A percentile compares a stretch with the other conserved stretches of the same genome.
These are phyloP conservation scores for Mycena floridula DNA, from an alignment of 768 basidiomycete genomes.

Conservation along the genomic window DNA sequence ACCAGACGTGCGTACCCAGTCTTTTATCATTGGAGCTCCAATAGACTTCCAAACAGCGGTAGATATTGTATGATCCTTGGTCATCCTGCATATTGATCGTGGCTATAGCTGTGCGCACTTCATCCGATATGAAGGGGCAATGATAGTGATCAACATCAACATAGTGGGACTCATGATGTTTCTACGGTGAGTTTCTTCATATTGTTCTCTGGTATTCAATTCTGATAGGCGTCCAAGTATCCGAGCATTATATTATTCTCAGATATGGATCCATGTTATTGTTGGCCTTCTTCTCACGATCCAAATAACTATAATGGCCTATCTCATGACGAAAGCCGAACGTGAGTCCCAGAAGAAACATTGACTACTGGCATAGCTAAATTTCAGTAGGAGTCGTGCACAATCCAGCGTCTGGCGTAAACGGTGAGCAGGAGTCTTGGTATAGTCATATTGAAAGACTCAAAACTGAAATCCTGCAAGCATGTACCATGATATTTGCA, in stretches of 20 bases:
- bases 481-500: constrained; percentile 38
- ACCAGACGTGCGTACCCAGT: constrained; percentile 19
- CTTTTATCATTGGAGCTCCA: neutral
- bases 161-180: constrained; percentile 56
- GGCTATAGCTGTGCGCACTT: constrained; percentile 37
- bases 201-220: neutral
- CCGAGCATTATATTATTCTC: constrained; percentile 30
- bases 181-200: constrained; percentile 28
- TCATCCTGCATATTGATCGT: constrained; percentile 1
- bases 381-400: constrained; percentile 39
- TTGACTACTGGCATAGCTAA: too few relatives aligned
- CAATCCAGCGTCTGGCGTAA: constrained; percentile 29
- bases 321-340: constrained; percentile 45
- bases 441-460: too few relatives aligned
- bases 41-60: neutral
- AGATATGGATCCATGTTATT: constrained; percentile 22
- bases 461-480: too few relatives aligned
- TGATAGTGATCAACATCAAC: constrained; percentile 47
- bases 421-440: too few relatives aligned
- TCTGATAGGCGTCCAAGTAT: constrained; percentile 21
- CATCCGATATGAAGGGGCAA: constrained; percentile 46
- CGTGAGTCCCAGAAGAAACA: constrained; percentile 39
- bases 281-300: constrained; percentile 31
- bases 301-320: constrained; percentile 44
- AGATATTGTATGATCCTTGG: neutral